Base-by-base conservation (phyloP, 2,329 filamentous ascomycete species). In the Dactylellina haptotyla region DNA sequence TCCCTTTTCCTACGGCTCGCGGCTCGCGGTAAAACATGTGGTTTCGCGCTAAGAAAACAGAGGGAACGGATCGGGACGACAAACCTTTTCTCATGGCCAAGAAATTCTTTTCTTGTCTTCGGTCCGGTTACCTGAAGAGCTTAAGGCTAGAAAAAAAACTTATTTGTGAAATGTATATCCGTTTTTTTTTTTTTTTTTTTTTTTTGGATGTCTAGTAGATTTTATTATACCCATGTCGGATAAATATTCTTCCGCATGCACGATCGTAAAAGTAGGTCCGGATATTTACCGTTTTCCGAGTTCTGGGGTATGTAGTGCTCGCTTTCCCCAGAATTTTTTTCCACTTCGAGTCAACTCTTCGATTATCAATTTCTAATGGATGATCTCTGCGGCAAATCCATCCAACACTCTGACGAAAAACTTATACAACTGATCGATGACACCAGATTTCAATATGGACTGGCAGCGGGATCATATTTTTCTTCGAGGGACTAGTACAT, bases 201-300 rank as follows among this genome's bases (percentile, higher is more conserved):
- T 39, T 39, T 16, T 41, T 20, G n/a, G 16, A 4, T 30, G 10
- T 54, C 50, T 6, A 5, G 18, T 41, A 18, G 23, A 45, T 45
- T 58, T 28, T 41, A 45, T 41, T 57, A 41, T 43, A 18, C 14
- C 46, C 32, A 16, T 26, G 23, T 18, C 57, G 66, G 66, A 64
- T 45, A 59, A 72, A 72, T 64, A 72, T 72, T 64, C 30, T 39
- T 72, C 66, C 66, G 66, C 45, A n/a, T 25, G n/a, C 2, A 46
- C 12, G 6, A 34, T 4, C n/a, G 14, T n/a, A 48, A 5, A 25
- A 25, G n/a, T 48, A 48, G 3, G 18, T 6, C 6, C 4, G 5
- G 3, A 48, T 48, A 8, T n/a, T 3, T 20, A 8, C n/a, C 43
- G 5, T 6, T 48, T 6, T 48, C 20, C 14, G 8, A 43, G 4